Base-by-base conservation (phyloP, 192 early-diverging fungal species). In the Chytriomyces hyalinus region DNA sequence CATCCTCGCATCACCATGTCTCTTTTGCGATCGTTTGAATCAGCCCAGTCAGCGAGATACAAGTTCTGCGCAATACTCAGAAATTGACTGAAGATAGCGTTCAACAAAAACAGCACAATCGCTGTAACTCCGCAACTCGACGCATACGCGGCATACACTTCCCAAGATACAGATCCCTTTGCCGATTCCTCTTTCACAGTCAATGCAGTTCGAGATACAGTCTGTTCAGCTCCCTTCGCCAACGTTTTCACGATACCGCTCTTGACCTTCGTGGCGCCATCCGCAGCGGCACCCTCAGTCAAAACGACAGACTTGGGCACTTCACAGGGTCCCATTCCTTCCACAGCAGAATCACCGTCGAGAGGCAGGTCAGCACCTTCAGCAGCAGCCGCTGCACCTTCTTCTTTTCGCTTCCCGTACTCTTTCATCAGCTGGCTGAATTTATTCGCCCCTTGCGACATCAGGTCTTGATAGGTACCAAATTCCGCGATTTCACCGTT, bases 61-160 rank as follows among this genome's bases (percentile, higher is more conserved):
- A 89, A 65, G 60, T 83, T 87, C 63, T 89, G 85, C 17, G 72
- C 67, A 47, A 89, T 83, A 61, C 78, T 77, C 50, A 86, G 49
- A 45, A 73, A 60, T 65, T 89, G 87, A 6, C 76, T 76, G 44
- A 84, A 49, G 15, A 87, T 49, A 13, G 84, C 85, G 24, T 92
- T 88, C 17, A 85, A 1, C 8, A 90, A 60, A 76, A 92, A 95
- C 24, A 90, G 10, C 46, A 72, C 62, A 2, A 94, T 89, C 48
- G 81, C 85, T n/a, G 61, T 46, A 61, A 85, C 49, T 0, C 92
- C 91, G 59, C 94, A 97, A 0, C 93, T 90, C 67, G 91, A 86
- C 50, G 90, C 87, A 78, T 99, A 99, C 1, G 91, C 86, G 24
- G 77, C 73, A 77, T 99, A 99, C 0, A 95, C 94, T n/a, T 79